Conservation (phyloP, 2,329 filamentous ascomycete species). For the Acephala macrosclerotiorum region DNA sequence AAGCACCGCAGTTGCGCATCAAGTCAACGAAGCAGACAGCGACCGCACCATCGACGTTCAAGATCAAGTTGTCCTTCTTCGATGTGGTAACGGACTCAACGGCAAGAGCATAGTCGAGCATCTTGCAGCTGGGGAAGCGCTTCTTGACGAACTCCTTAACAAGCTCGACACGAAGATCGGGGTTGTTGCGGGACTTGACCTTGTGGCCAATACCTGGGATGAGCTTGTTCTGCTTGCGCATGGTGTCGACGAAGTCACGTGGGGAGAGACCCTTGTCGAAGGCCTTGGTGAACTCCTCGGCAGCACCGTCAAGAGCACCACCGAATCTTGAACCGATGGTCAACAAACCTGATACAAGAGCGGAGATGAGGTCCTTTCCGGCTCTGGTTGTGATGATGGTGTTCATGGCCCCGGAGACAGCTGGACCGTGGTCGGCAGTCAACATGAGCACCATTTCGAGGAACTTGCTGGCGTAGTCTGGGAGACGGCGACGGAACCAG, state of each 20-base stretch:
- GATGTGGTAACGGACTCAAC: conserved; percentile 98
- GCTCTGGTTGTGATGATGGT: conserved; percentile 99
- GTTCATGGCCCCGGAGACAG: conserved; percentile 99
- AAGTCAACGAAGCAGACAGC: conserved; percentile 99
- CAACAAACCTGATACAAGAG: conserved; percentile 93
- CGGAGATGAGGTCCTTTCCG: conserved; percentile 96
- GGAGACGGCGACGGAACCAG: conserved; percentile 98
- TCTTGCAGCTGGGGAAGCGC: conserved; percentile 97
- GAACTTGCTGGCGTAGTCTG: conserved; percentile 97
- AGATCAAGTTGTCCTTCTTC: conserved; percentile 99
- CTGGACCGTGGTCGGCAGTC: conserved; percentile 97
- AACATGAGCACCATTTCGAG: conserved; percentile 99
- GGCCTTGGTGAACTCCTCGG: conserved; percentile 97
- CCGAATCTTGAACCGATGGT: conserved; percentile 98
- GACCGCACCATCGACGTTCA: conserved; percentile 98
- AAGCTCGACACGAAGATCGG: conserved; percentile 98
- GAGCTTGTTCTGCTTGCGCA: conserved; percentile 99
- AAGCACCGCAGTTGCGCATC: conserved; percentile 96
- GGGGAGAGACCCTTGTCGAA: conserved; percentile 98
- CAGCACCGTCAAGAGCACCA: conserved; percentile 96
- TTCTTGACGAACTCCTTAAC: conserved; percentile 99
- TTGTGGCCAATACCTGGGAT: conserved; percentile 99
- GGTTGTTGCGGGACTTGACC: conserved; percentile 99
- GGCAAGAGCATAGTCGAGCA: conserved; percentile 97
- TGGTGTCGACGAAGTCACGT: conserved; percentile 97